These are phyloP conservation scores for Cymbopogon flexuosus DNA, from an alignment of 202 grass and related monocot species.

Conservation along the genomic window DNA sequence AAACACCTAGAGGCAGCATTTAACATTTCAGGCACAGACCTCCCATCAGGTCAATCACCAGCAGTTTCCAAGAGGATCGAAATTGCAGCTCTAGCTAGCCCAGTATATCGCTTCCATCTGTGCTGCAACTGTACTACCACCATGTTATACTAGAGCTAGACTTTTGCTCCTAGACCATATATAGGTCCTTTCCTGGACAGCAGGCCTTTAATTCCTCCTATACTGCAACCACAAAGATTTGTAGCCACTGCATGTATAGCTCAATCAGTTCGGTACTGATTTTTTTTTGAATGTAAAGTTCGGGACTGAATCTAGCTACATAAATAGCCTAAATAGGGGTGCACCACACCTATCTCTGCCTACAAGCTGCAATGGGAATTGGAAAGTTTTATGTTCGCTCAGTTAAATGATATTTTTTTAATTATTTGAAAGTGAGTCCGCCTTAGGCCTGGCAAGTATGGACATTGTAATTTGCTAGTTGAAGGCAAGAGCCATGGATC, in stretches of 20 bases:
- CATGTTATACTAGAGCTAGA: constrained; percentile 41
- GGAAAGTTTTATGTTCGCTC: constrained; percentile 3
- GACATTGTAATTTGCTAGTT: not conserved
- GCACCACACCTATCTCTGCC: not conserved
- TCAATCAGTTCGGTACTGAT: constrained; percentile 17
- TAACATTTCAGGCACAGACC: constrained; percentile 21
- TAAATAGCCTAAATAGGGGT: too few relatives aligned
- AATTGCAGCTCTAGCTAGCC: constrained; percentile 28
- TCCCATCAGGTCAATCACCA: constrained; percentile 10
- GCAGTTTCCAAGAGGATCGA: constrained; percentile 30
- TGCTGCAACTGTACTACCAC: constrained; percentile 6
- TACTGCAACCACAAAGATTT: constrained; percentile 17
- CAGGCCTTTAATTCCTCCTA: constrained; percentile 31
- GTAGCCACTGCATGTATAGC: constrained; percentile 35
- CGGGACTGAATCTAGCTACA: too few relatives aligned
- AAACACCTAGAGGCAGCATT: constrained; percentile 29
- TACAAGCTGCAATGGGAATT: not conserved
- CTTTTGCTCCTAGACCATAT: constrained; percentile 21
- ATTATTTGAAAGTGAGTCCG: constrained; percentile 15
- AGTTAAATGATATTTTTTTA: not conserved
- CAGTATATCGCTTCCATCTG: not conserved
- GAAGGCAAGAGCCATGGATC: constrained; percentile 15
- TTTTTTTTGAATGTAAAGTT: too few relatives aligned
- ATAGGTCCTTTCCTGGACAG: constrained; percentile 27
- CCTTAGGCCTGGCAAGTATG: not conserved